Percentiles rank a stretch among this genome's conserved stretches.
These are phyloP conservation scores for Venturia asperata DNA, from an alignment of 2,329 filamentous ascomycete species.

Conservation along the genomic window DNA sequence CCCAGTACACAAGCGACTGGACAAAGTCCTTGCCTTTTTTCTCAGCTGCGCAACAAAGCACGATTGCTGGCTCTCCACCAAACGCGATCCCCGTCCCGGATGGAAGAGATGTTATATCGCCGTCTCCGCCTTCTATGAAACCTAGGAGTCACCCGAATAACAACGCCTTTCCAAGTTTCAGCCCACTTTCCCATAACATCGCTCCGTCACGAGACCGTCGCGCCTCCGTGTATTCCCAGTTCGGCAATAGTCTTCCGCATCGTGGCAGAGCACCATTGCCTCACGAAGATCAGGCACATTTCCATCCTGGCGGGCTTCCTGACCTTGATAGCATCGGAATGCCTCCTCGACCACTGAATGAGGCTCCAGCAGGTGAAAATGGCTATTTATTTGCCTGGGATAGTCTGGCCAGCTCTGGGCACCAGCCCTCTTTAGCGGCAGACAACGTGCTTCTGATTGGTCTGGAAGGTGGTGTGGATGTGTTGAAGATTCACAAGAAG, in stretches of 20 bases:
- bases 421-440: conserved; percentile 36
- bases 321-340: conserved; percentile 54
- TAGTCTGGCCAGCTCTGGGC: conserved; percentile 47
- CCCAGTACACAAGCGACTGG: conserved; percentile 22
- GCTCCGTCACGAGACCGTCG: conserved; percentile 36
- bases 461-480: conserved; percentile 70
- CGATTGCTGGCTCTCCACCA: conserved; percentile 19
- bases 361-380: conserved; percentile 44
- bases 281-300: conserved; percentile 69
- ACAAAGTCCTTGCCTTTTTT: conserved; percentile 21
- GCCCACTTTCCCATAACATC: conserved; percentile 31
- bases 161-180: conserved; percentile 38
- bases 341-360: conserved; percentile 29
- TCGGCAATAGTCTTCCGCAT: conserved; percentile 36
- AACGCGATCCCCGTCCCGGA: conserved; percentile 12
- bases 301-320: conserved; percentile 56
- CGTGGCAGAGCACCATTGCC: conserved; percentile 57
- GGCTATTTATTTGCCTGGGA: conserved; percentile 82
- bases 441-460: conserved; percentile 69
- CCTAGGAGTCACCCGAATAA: conserved; percentile 43
- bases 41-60: conserved; percentile 12
- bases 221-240: conserved; percentile 49
- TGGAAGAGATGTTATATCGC: conserved; percentile 17
- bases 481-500: conserved; percentile 65
- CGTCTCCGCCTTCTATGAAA: conserved; percentile 26